Base-by-base conservation (phyloP, 2,329 filamentous ascomycete genomes). In the Fusarium transvaalense region DNA sequence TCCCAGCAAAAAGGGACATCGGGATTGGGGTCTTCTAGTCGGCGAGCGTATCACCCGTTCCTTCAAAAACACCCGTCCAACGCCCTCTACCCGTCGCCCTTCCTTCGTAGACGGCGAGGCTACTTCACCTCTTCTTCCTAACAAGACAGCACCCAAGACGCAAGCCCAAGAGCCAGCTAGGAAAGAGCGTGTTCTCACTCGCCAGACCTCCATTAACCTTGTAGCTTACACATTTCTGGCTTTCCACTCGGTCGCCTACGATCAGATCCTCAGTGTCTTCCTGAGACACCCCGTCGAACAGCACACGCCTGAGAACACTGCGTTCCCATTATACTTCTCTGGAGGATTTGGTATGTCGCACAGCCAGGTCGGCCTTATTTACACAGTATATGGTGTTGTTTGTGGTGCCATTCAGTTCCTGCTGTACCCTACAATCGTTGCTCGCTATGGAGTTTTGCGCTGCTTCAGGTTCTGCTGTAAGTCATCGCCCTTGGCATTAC, bases 201-300 rank as follows among this genome's bases (percentile, higher is more conserved):
- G 83, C 1, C 93, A 97, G 78, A 92, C 92, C 1, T 84, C 86
- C 32, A 84, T 96, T 56, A 92, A 94, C 68, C 83, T 98, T 2
- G 66, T 92, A 3, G 86, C 90, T 0, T 97, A 98, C 78, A 91
- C 91, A 2, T 84, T 96, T 50, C 84, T 98, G 19, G 92, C 93
- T 1, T 85, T 97, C 48, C 94, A 97, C 78, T 90, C 89, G 0
- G 89, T 97, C 38, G 90, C 93, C 1, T 97, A 90, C 75, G 95
- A 98, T 78, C 94, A 97, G 75, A 84, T 95, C 4, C 86, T 98
- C 2, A 92, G 94, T 5, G 93, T 97, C 1, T 97, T 97, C 77
- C 86, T 97, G 74, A 92, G 97, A 79, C 91, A 93, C 68, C 91
- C 91, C 0, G 75, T 84, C 6, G 79, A 86, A 34, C 79, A 86